Percentiles rank a stretch among this genome's conserved stretches.
These are phyloP conservation scores for Penicillium steckii DNA, from an alignment of 495 filamentous ascomycete genomes.

Conservation along the genomic window DNA sequence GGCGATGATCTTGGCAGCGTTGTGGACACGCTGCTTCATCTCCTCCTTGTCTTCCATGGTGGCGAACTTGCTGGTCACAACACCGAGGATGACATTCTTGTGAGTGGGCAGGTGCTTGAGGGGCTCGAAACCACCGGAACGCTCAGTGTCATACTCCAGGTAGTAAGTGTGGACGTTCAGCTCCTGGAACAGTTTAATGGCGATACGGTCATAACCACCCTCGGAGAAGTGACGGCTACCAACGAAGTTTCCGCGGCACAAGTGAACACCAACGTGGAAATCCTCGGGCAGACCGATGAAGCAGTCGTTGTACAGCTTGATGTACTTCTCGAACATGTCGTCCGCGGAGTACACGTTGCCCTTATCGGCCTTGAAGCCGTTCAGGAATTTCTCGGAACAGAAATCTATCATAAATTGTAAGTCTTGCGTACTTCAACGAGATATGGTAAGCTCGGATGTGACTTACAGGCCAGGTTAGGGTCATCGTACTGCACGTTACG, in stretches of 20 bases:
- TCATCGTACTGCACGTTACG: constrained; percentile 76
- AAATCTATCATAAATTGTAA: constrained; percentile 52
- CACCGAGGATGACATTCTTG: constrained; percentile 76
- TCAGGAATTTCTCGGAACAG: constrained; percentile 72
- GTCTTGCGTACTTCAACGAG: neutral
- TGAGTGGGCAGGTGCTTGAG: constrained; percentile 67
- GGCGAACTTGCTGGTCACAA: constrained; percentile 72
- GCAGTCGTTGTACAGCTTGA: constrained; percentile 73
- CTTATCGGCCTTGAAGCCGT: constrained; percentile 60
- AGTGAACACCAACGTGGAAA: constrained; percentile 73
- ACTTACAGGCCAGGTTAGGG: constrained; percentile 71
- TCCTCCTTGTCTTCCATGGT: constrained; percentile 72
- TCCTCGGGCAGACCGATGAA: constrained; percentile 62
- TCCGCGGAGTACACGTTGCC: constrained; percentile 58
- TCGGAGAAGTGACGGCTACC: constrained; percentile 75
- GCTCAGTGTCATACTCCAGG: constrained; percentile 77
- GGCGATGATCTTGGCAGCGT: constrained; percentile 70
- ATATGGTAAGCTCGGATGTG: neutral
- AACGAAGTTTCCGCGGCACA: constrained; percentile 82
- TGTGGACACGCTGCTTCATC: constrained; percentile 64
- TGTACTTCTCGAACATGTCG: constrained; percentile 69
- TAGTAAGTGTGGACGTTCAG: constrained; percentile 78
- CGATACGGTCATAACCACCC: constrained; percentile 78
- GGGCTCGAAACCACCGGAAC: constrained; percentile 77
- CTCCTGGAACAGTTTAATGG: constrained; percentile 73